These are phyloP conservation scores for Viola odorata DNA, from an alignment of 345 rosid genomes.

Conservation along the genomic window DNA sequence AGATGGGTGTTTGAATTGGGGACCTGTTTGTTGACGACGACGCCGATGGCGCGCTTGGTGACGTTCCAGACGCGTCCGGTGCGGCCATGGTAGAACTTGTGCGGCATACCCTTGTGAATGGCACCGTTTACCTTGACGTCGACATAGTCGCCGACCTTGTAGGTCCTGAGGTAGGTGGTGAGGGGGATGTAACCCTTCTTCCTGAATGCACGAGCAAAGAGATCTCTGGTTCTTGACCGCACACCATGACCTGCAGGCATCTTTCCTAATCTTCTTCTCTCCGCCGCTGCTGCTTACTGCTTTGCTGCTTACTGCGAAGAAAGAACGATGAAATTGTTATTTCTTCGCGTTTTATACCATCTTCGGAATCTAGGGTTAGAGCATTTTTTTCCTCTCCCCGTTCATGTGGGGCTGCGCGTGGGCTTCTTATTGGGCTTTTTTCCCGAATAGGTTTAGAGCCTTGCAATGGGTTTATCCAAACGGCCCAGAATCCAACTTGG, in stretches of 20 bases:
- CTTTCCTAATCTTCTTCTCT: neutral
- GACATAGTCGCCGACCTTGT: constrained; percentile 49
- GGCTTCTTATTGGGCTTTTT: too few relatives aligned
- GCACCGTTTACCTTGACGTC: too few relatives aligned
- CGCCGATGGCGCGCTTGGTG: constrained; percentile 69
- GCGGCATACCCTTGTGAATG: too few relatives aligned
- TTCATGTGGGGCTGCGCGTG: too few relatives aligned
- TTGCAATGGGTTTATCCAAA: too few relatives aligned
- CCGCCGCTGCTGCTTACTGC: neutral
- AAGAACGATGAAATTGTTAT: neutral
- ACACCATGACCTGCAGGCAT: constrained; percentile 75
- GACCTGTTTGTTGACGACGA: constrained; percentile 65
- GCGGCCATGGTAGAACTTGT: constrained; percentile 3
- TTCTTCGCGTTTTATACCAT: neutral
- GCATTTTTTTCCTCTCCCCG: too few relatives aligned
- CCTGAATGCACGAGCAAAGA: constrained; percentile 53
- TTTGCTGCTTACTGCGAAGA: neutral
- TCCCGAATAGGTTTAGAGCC: too few relatives aligned
- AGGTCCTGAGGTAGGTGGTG: constrained; percentile 50
- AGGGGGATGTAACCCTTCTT: constrained; percentile 66
- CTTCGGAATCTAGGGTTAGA: too few relatives aligned
- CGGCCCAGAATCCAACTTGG: too few relatives aligned
- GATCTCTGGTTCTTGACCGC: constrained; percentile 50
- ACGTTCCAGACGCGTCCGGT: constrained; percentile 69
- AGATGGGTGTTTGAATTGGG: neutral